Percentiles rank a stretch among this genome's conserved stretches.
Evolutionary conservation across 441 rosid species (phyloP).

Genomic region (Jatropha podagrica): DNA sequence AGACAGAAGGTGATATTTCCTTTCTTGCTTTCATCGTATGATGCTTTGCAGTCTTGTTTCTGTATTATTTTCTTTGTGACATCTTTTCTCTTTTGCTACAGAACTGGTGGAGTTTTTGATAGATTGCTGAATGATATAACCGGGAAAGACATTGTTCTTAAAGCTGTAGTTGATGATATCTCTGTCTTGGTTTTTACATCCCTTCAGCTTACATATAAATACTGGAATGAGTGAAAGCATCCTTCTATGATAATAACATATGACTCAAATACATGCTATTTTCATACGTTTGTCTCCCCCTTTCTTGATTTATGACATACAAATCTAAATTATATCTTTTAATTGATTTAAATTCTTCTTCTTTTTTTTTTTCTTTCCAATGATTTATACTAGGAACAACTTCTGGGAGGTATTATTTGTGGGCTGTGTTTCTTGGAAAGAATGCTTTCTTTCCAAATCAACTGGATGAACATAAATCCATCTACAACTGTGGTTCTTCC

Average conservation of each 20-base stretch:
- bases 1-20: no score
- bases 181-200: constrained; percentile 13
- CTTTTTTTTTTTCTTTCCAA: neutral
- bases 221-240: constrained; percentile 15
- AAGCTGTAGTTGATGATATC: neutral
- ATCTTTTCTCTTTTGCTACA: neutral
- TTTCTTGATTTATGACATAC: no score
- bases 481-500: neutral
- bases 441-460: constrained; percentile 7
- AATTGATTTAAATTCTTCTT: neutral
- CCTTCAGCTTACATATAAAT: constrained; percentile 12
- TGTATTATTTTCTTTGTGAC: neutral
- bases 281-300: neutral
- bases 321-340: no score
- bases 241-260: neutral
- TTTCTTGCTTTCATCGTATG: neutral
- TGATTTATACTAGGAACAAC: neutral
- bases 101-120: constrained; percentile 2
- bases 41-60: neutral
- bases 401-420: constrained; percentile 10
- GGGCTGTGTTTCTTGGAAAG: constrained; percentile 12
- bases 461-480: neutral
- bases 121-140: neutral
- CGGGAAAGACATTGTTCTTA: neutral
- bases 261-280: neutral